These are phyloP conservation scores for Begonia peltatifolia DNA, from an alignment of 306 rosid genomes.

Conservation along the genomic window DNA sequence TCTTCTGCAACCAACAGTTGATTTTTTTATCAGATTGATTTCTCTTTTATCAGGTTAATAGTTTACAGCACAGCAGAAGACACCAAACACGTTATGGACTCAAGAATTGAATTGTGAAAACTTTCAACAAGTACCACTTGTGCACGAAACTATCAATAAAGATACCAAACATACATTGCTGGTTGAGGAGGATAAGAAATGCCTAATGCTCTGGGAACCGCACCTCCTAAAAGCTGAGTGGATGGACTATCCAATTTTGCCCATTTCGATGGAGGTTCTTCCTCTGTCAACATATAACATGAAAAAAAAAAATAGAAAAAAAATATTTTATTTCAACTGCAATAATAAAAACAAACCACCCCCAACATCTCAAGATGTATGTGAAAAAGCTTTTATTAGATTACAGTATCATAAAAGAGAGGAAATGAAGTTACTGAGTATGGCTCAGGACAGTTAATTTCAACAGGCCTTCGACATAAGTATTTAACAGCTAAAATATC, in stretches of 20 bases:
- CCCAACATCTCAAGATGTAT: neutral
- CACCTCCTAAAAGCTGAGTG: constrained; percentile 42
- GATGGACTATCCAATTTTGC: constrained; percentile 66
- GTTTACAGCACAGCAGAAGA: too few species aligned
- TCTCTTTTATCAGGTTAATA: too few species aligned
- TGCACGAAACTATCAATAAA: constrained; percentile 2
- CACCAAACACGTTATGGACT: neutral
- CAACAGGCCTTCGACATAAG: too few species aligned
- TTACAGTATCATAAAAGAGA: too few species aligned
- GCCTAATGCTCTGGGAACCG: constrained; percentile 60
- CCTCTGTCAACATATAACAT: constrained; percentile 33
- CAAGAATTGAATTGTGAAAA: neutral
- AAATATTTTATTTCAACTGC: neutral
- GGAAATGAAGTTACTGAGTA: too few species aligned
- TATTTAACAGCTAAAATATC: too few species aligned
- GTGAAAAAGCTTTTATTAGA: too few species aligned
- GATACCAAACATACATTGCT: constrained; percentile 42
- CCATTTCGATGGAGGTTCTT: constrained; percentile 54
- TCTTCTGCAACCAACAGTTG: neutral
- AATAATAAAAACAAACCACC: neutral
- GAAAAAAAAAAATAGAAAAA: neutral
- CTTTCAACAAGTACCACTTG: constrained; percentile 1
- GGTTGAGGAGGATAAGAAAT: constrained; percentile 63
- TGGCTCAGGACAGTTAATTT: too few species aligned
- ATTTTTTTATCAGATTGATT: too few species aligned